These are phyloP conservation scores for Auxenochlorella pyrenoidosa DNA, from an alignment of 139 green algal species.

Conservation along the genomic window DNA sequence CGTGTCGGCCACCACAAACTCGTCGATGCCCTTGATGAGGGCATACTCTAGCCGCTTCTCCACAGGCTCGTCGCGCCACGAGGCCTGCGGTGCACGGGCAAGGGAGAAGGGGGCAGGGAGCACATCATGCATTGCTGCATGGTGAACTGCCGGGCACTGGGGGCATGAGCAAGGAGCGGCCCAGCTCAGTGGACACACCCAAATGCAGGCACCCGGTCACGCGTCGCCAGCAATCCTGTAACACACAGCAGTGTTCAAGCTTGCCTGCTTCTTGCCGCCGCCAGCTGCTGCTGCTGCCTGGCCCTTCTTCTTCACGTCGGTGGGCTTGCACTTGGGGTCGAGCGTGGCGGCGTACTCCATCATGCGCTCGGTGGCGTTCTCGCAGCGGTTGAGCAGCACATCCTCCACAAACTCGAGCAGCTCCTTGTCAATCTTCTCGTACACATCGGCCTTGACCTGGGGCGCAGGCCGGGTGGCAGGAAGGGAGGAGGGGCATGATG, in stretches of 20 bases:
- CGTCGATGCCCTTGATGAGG: slow-evolving; percentile 98
- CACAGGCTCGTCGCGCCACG: slow-evolving; percentile 86
- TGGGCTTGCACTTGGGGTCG: slow-evolving; percentile 95
- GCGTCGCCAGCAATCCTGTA: no score
- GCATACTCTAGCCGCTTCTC: slow-evolving; percentile 93
- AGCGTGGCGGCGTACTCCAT: slow-evolving; percentile 91
- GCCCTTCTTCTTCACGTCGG: slow-evolving; percentile 77
- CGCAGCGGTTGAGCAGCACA: slow-evolving; percentile 96
- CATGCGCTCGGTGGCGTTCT: slow-evolving; percentile 98
- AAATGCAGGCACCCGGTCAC: no score
- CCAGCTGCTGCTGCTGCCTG: slow-evolving; percentile 13
- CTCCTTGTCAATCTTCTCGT: slow-evolving; percentile 98
- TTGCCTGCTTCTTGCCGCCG: slow-evolving; percentile 25
- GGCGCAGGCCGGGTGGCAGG: no score
- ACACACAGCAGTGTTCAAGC: no score
- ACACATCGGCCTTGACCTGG: slow-evolving; percentile 93
- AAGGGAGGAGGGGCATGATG: not conserved
- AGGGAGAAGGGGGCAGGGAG: not conserved
- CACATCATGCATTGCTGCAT: no score
- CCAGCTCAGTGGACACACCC: not conserved
- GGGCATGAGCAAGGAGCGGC: not conserved
- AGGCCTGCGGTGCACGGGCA: slow-evolving; percentile 21
- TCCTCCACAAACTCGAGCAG: slow-evolving; percentile 97
- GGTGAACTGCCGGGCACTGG: not conserved
- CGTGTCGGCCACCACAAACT: slow-evolving; percentile 92